Evolutionary conservation across 2,329 filamentous ascomycete genomes (phyloP).

Genomic region (Xylariaceae sp.): DNA sequence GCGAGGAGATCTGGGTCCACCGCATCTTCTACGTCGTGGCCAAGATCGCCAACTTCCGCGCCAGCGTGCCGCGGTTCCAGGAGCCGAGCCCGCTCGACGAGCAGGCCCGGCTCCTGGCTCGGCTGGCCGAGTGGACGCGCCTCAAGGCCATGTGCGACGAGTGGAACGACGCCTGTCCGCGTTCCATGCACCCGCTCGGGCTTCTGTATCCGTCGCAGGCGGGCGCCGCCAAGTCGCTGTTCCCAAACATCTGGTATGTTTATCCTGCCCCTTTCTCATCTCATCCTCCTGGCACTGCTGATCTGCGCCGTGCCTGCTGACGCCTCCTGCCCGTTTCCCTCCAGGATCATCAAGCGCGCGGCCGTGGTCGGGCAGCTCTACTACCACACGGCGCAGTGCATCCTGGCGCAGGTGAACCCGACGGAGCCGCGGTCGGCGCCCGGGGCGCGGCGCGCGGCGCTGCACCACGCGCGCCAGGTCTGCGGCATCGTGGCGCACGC

Average conservation of each 20-base stretch:
- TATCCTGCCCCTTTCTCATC: background rate
- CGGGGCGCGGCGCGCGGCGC: constrained; percentile 63
- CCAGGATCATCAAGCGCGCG: constrained; percentile 73
- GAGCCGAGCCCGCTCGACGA: constrained; percentile 54
- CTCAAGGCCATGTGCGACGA: constrained; percentile 75
- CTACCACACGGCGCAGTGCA: constrained; percentile 78
- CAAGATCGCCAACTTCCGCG: constrained; percentile 79
- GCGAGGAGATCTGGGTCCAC: constrained; percentile 81
- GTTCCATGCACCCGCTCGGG: constrained; percentile 80
- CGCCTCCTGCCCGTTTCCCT: too few relatives aligned
- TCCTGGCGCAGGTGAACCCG: constrained; percentile 76
- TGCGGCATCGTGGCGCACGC: constrained; percentile 85
- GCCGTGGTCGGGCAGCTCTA: constrained; percentile 78
- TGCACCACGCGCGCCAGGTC: constrained; percentile 72
- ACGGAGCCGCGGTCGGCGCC: constrained; percentile 49
- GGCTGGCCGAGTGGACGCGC: constrained; percentile 68
- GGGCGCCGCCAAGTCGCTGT: constrained; percentile 51
- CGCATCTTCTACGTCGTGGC: constrained; percentile 83
- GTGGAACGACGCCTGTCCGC: constrained; percentile 72
- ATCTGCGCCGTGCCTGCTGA: too few relatives aligned
- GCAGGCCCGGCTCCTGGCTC: constrained; percentile 54
- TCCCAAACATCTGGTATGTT: constrained; percentile 80
- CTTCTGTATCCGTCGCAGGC: constrained; percentile 65
- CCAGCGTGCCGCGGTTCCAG: constrained; percentile 55
- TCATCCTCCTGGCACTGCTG: too few relatives aligned